Conservation (phyloP, 805 yeast species). For the Zygoascus flipseniorum region DNA sequence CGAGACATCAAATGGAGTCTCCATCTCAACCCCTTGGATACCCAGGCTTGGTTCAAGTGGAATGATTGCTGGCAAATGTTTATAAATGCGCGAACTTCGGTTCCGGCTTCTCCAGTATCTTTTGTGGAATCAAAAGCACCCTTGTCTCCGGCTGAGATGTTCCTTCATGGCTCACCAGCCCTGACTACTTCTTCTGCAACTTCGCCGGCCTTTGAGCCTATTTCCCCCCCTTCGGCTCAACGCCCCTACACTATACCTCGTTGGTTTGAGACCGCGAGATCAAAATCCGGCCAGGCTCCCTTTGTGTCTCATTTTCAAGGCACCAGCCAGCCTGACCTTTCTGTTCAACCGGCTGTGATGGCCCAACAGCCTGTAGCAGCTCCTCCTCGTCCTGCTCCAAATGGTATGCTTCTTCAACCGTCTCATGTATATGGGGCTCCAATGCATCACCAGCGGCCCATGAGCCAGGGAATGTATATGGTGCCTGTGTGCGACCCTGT, state of each 20-base stretch:
- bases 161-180: background rate
- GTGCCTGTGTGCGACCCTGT: background rate
- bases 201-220: background rate
- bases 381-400: background rate
- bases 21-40: constrained; percentile 31
- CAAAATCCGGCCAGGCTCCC: constrained; percentile 2
- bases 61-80: constrained; percentile 24
- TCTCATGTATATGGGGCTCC: background rate
- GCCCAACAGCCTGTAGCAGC: background rate
- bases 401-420: background rate
- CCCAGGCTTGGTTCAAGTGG: constrained; percentile 27
- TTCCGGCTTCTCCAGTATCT: constrained; percentile 3
- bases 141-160: background rate
- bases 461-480: background rate
- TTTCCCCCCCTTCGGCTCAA: constrained; percentile 2
- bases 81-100: background rate
- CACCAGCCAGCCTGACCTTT: background rate
- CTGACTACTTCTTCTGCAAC: constrained; percentile 1
- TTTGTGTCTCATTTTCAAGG: constrained; percentile 17
- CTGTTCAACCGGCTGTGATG: background rate
- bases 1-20: constrained; percentile 51
- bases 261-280: constrained; percentile 19
- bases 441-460: background rate
- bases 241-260: constrained; percentile 20
- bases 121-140: background rate